Conservation (phyloP, 495 filamentous ascomycete species). For the Penicillium salamii region DNA sequence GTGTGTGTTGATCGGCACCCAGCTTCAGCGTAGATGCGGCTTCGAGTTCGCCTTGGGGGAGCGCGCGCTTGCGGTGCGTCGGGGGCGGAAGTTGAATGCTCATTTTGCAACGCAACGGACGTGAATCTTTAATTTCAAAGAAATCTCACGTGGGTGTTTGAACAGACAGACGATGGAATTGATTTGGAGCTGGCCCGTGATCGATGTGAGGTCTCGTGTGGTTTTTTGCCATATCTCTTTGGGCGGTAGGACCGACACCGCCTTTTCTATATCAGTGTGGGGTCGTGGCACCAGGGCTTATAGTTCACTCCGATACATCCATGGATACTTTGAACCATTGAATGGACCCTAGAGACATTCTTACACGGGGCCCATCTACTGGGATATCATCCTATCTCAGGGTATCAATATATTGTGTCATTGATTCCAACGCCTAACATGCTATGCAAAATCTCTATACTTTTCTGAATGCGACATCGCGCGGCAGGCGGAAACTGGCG, state of each 20-base stretch:
- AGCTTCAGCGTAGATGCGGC: constrained; percentile 76
- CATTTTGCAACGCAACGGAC: constrained; percentile 20
- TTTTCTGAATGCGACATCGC: constrained; percentile 69
- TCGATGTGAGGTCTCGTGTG: constrained; percentile 12
- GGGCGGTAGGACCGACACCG: constrained; percentile 24
- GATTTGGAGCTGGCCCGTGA: not conserved
- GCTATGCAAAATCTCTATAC: constrained; percentile 15
- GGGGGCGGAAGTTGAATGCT: constrained; percentile 45
- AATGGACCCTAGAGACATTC: too few relatives aligned
- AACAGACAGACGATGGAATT: not conserved
- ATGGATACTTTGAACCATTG: too few relatives aligned
- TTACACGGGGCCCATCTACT: too few relatives aligned
- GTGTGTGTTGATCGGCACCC: constrained; percentile 87
- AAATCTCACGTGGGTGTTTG: not conserved
- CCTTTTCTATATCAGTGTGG: not conserved
- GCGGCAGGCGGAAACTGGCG: constrained; percentile 81
- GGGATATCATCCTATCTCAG: not conserved
- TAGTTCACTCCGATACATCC: too few relatives aligned
- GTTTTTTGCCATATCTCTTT: constrained; percentile 14
- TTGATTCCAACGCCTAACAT: constrained; percentile 16
- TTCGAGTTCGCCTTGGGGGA: constrained; percentile 82
- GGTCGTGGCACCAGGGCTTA: not conserved
- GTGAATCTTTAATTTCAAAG: not conserved
- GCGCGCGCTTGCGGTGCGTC: constrained; percentile 69
- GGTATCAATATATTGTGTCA: constrained; percentile 14